Base-by-base conservation (phyloP, 148 eudicot species). In the Linanthus parryae region DNA sequence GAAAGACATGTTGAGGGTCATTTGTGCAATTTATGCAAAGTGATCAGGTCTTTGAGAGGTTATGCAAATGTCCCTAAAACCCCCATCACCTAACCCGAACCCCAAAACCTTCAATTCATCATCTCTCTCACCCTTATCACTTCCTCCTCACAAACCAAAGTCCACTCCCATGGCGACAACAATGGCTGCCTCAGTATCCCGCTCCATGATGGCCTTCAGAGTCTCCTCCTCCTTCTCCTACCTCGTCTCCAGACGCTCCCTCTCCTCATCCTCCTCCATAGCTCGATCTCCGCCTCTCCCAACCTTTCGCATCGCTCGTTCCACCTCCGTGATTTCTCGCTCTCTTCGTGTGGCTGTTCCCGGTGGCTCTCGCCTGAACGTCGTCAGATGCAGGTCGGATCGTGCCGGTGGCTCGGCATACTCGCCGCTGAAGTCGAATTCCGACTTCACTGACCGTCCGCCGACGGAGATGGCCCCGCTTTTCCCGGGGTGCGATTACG, bases 381-480 rank as follows among this genome's bases (percentile, higher is more conserved):
- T 52, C 11, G 53, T 83, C 24, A 54, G 85, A 10, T 83, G 91
- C 76, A 57, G 83, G 49, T 78, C 62, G 26, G 69, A 74, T 68
- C 71, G 91, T 7, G 57, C 91, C 1, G 64, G 64, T 2, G 82
- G 79, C 2, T n/a, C n/a, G n/a, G n/a, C n/a, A n/a, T 83, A 79
- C 76, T 83, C 91, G 54, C 91, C 91, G n/a, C 58, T 83, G 31
- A 76, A 79, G 57, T 68, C 72, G 21, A 69, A 74, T 0, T 76
- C 80, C 11, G 76, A 77, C 48, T 71, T 68, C 63, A 71, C 73
- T 52, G 85, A 83, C 63, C 85, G 85, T 0, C 91, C 83, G 22
- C 91, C 83, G 9, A 84, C 83, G 1, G 92, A 84, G 63, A 80
- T 84, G 79, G 86, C 86, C 24, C 92, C 92, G 68, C 67, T 83